A percentile compares a stretch with the other conserved stretches of the same genome.
Conservation (phyloP, 163 green algal species). For the Trebouxiophyceae sp. region DNA sequence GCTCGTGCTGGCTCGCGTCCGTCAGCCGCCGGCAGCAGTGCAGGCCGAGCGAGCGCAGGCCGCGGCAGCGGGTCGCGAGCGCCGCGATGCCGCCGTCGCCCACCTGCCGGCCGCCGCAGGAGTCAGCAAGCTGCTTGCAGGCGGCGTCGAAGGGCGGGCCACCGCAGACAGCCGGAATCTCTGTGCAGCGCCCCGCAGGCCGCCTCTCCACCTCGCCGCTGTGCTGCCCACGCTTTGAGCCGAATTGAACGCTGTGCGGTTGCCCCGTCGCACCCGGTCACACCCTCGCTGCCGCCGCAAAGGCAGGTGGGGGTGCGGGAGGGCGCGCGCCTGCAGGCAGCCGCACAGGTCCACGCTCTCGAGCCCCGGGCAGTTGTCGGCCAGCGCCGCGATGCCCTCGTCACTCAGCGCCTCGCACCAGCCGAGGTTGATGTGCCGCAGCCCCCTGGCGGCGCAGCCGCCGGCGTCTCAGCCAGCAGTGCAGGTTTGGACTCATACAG, state of each 20-base stretch:
- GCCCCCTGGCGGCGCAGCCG: neutral
- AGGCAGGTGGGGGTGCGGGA: neutral
- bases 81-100: conserved; percentile 4
- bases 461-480: neutral
- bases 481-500: neutral
- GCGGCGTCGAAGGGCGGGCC: too few relatives aligned
- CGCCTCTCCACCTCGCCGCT: neutral
- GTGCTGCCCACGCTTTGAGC: neutral
- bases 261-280: too few relatives aligned
- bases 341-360: conserved; percentile 9
- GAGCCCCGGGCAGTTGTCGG: conserved; percentile 2
- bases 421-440: conserved; percentile 13
- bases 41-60: conserved; percentile 6
- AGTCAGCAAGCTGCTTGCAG: too few relatives aligned
- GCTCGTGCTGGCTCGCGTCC: neutral
- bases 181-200: neutral
- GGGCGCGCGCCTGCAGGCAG: conserved; percentile 1
- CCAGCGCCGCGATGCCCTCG: neutral
- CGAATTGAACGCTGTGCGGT: neutral
- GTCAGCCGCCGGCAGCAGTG: conserved; percentile 17
- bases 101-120: conserved; percentile 7
- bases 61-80: neutral
- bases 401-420: conserved; percentile 9
- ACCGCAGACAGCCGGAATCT: neutral
- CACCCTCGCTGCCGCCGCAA: too few relatives aligned